Base-by-base conservation (phyloP, 176 grass and related monocot species). In the Zoysia pacifica region DNA sequence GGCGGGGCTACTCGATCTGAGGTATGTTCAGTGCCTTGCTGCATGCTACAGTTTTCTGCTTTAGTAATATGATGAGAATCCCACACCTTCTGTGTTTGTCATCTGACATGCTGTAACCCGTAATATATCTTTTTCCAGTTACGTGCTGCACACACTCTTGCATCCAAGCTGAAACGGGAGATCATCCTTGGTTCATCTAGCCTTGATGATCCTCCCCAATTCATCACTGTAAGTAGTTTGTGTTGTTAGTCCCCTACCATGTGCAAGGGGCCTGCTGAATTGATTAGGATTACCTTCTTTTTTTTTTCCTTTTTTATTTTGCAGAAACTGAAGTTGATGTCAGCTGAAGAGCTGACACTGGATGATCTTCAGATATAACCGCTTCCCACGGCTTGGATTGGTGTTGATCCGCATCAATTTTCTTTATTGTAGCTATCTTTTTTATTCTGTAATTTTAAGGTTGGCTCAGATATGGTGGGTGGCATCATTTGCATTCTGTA, bases 271-370 rank as follows among this genome's bases (percentile, higher is more conserved):
- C 44, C 45, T 49, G 65, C 56, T 72, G 61, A n/a, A n/a, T n/a
- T n/a, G n/a, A 81, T 63, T 7, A 65, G 51, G 58, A 19, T 73
- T 50, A 7, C 43, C n/a, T n/a, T n/a, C n/a, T n/a, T n/a, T n/a
- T n/a, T n/a, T n/a, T 18, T 19, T 19, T n/a, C 43, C 5, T 18
- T 55, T 55, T 56, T n/a, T 56, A 2, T 58, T 79, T 39, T 82
- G 73, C 91, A 93, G 91, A 93, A 93, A 87, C 51, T 93, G 68
- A 93, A 93, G 78, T 79, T 90, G 81, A 72, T 93, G 72, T 80
- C 86, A 68, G 79, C 76, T 13, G 70, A 84, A 77, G 86, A 86
- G 75, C 76, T 80, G 62, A 81, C 83, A 73, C 47, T 86, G 48
- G 86, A 89, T 80, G 84, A 89, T 43, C 90, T 89, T 86, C 80